Base-by-base conservation (phyloP, 192 early-diverging fungal genomes). In the Dimargaris xerosporica region DNA sequence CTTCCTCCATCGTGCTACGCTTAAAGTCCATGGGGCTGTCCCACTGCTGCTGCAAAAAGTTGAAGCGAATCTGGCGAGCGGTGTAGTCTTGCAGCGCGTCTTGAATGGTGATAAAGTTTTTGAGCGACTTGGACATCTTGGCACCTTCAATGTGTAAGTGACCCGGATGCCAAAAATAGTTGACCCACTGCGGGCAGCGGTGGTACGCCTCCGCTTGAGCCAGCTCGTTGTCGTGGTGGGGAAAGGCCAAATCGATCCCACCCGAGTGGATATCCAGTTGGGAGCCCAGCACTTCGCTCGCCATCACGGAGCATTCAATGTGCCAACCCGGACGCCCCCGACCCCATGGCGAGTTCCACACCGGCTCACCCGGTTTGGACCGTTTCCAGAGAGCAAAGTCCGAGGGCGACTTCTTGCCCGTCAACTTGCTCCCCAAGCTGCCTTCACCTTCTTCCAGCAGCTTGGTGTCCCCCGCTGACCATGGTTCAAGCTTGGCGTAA, bases 281-380 rank as follows among this genome's bases (percentile, higher is more conserved):
- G 41, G 82, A 73, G 19, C 91, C 93, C 56, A 97, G 71, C 26
- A 96, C 79, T 66, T 88, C 91, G 66, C 87, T 87, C 21, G 93
- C 93, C 96, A 99, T 99, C 42, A 85, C 96, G 25, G 91, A 93
- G 84, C 96, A 99, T 78, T 99, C 96, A 77, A 99, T 99, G 66
- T 99, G 96, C 96, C 96, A 99, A 39, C 96, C 96, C 9, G 96
- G 96, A 44, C 96, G 89, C 17, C 96, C 96, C 52, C 75, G 65
- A 21, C 85, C 86, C 95, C 95, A 98, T 19, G 92, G 90, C 17
- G 91, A 93, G 19, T 83, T 68, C 95, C 95, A 98, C 25, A 75
- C 70, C 13, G 96, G 96, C 72, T 99, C 96, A 53, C 94, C 94
- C 0, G 87, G 79, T 79, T 95, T 96, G 28, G 85, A 88, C 42